phyloP scores from a whole-genome alignment of 2,329 filamentous ascomycete genomes.

The Verticillium albo-atrum region DNA sequence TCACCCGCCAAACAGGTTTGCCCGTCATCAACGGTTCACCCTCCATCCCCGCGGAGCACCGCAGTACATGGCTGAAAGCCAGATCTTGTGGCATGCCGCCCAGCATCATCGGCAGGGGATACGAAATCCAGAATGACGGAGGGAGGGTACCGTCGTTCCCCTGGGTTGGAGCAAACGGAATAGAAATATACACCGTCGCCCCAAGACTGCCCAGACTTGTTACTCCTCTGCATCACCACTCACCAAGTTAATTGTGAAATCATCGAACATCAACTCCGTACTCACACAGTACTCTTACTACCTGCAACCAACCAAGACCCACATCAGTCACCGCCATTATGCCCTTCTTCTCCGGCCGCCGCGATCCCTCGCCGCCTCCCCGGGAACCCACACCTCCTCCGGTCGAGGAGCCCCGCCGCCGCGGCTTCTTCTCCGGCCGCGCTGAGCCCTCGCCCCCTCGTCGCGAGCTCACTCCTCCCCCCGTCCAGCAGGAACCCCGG shows the following conservation, averaged over 20 bases:
- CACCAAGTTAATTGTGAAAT: no score
- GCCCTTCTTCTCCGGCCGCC: conserved; percentile 20
- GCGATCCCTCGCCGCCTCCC: conserved; percentile 24
- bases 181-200: not conserved
- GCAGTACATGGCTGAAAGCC: not conserved
- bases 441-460: conserved; percentile 24
- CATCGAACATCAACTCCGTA: no score
- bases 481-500: conserved; percentile 13
- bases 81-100: not conserved
- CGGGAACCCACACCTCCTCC: conserved; percentile 20
- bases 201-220: not conserved
- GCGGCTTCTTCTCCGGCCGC: conserved; percentile 18
- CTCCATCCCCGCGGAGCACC: not conserved
- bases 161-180: not conserved
- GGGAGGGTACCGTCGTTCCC: not conserved
- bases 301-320: no score
- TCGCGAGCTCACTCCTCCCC: conserved; percentile 20
- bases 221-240: not conserved
- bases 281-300: no score
- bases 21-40: not conserved
- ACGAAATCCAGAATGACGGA: not conserved
- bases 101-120: not conserved
- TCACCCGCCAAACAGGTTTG: conserved; percentile 2
- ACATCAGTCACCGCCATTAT: conserved; percentile 5
- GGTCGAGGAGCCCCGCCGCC: conserved; percentile 13